Evolutionary conservation across 2,329 filamentous ascomycete species (phyloP).

Genomic region (Cordyceps cateniannulata): DNA sequence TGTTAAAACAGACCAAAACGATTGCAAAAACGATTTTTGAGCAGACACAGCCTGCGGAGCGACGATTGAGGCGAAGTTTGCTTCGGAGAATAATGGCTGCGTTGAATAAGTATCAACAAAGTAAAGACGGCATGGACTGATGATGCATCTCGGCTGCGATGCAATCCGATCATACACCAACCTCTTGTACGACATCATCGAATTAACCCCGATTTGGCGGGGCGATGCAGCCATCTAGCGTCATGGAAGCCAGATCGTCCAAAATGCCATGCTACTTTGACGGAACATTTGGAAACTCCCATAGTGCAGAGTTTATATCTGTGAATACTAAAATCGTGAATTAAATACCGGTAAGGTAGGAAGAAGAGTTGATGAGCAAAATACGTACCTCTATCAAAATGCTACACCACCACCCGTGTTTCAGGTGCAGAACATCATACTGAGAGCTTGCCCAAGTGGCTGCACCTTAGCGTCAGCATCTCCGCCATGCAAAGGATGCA

Average conservation of each 20-base stretch:
- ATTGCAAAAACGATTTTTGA: constrained; percentile 15
- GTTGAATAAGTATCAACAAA: background rate
- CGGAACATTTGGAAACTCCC: background rate
- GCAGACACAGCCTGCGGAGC: background rate
- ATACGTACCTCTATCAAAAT: background rate
- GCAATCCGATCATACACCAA: background rate
- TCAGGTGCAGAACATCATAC: background rate
- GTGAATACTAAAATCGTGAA: no score
- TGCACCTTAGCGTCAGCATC: background rate
- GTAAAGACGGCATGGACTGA: no score
- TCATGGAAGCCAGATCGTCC: background rate
- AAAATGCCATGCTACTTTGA: background rate
- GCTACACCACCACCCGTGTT: background rate
- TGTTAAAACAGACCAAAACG: constrained; percentile 22
- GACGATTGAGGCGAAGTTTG: background rate
- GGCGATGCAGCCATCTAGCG: constrained; percentile 7
- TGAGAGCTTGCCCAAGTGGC: background rate
- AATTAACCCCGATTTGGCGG: background rate
- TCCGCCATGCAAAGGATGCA: background rate
- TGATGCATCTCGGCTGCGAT: no score
- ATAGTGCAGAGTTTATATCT: background rate
- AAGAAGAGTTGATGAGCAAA: background rate
- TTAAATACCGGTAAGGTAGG: no score
- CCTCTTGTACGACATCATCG: background rate
- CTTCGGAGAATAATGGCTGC: background rate